phyloP scores from a whole-genome alignment of 2,329 filamentous ascomycete genomes.

The Nemania bipapillata region DNA sequence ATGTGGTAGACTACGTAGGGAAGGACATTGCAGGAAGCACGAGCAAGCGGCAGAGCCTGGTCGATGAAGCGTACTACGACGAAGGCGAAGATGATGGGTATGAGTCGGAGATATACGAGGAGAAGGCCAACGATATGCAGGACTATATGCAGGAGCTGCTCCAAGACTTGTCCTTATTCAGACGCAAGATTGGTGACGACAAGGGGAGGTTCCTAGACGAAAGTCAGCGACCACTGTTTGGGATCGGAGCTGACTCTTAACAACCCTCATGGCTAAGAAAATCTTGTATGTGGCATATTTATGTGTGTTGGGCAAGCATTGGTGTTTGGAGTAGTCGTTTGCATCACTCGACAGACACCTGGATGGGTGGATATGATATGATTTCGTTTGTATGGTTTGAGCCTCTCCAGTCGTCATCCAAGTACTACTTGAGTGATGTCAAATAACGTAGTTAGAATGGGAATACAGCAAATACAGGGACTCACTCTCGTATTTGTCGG shows the following conservation, averaged over 20 bases:
- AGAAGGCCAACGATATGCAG: slow-evolving; percentile 74
- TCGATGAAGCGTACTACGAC: slow-evolving; percentile 70
- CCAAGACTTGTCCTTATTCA: slow-evolving; percentile 81
- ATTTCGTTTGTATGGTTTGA: slow-evolving; percentile 30
- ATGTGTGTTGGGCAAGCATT: slow-evolving; percentile 35
- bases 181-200: slow-evolving; percentile 87
- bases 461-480: too few species aligned
- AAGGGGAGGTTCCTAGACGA: slow-evolving; percentile 76
- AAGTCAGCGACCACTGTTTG: slow-evolving; percentile 63
- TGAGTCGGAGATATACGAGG: slow-evolving; percentile 59
- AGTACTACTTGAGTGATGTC: neutral
- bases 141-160: slow-evolving; percentile 86
- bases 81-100: slow-evolving; percentile 61
- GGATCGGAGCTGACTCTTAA: slow-evolving; percentile 56
- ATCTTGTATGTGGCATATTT: slow-evolving; percentile 18
- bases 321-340: slow-evolving; percentile 40
- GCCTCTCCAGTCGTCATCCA: slow-evolving; percentile 14
- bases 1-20: slow-evolving; percentile 47
- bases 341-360: slow-evolving; percentile 17
- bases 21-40: slow-evolving; percentile 54
- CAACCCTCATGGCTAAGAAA: neutral
- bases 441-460: slow-evolving; percentile 22
- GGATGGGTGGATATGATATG: slow-evolving; percentile 29
- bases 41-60: slow-evolving; percentile 47
- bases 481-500: too few species aligned